Evolutionary conservation across 305 asterid genomes (phyloP).

Genomic region (Fraxinus dipetala): DNA sequence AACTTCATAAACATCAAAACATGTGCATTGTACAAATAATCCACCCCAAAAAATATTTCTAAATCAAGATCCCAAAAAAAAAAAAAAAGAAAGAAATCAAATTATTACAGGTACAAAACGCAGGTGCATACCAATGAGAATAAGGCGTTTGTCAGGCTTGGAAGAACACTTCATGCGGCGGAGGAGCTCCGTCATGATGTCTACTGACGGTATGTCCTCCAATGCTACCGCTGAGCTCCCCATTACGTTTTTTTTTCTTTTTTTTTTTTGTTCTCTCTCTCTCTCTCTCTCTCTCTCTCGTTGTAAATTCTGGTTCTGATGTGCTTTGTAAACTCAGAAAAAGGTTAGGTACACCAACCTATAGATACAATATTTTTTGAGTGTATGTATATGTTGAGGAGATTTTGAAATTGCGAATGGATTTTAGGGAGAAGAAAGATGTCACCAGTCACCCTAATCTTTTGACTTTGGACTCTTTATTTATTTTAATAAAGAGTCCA

Average conservation of each 20-base stretch:
- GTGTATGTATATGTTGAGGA: not conserved
- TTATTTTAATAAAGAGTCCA: no score
- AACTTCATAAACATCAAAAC: not conserved
- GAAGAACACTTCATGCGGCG: constrained; percentile 26
- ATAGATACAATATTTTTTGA: not conserved
- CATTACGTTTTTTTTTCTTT: not conserved
- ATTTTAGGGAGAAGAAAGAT: not conserved
- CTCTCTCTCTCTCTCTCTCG: not conserved
- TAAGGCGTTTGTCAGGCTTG: constrained; percentile 31
- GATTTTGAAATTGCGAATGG: not conserved
- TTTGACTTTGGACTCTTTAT: no score
- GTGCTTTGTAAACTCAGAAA: constrained; percentile 1
- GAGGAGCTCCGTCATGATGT: constrained; percentile 26
- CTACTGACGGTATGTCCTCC: constrained; percentile 22
- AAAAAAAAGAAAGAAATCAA: not conserved
- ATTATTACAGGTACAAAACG: not conserved
- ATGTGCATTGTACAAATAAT: not conserved
- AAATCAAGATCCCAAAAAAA: not conserved
- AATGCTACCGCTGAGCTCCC: constrained; percentile 11
- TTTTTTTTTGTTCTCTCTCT: not conserved
- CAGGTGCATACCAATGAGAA: constrained; percentile 21
- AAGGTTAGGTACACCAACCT: constrained; percentile 1
- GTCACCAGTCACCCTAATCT: not conserved
- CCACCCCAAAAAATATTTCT: not conserved
- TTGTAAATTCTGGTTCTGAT: not conserved